Evolutionary conservation across 2,329 filamentous ascomycete species (phyloP), one percentile per base, ranked within the genome.

Genomic region (Aspergillus ochraceoroseus): DNA sequence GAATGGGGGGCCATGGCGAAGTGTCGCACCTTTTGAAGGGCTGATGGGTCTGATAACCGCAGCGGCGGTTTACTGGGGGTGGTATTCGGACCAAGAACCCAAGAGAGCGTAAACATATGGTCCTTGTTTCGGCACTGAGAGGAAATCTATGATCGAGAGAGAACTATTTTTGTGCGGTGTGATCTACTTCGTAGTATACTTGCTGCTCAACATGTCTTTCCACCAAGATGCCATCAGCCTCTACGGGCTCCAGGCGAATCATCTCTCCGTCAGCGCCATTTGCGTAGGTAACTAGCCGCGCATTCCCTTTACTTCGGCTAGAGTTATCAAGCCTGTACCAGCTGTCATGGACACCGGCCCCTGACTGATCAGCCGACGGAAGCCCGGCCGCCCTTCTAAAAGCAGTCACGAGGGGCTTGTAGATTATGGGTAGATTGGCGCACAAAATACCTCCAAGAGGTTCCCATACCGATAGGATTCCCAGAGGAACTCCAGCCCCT

Each of bases 401-500:
- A 2, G 32, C 26, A 9, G 7, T 12, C 2, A 17, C 31, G 1
- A 39, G 11, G 0, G 39, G 22, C 4, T 38, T 34, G 7, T 43
- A 39, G n/a, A 32, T 35, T 3, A 46, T n/a, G 3, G 43, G 43
- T 1, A 46, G 35, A 15, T 43, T 46, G 12, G 43, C 38, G 27
- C 43, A 46, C 28, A 46, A 32, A 2, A 46, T 46, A 0, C 34
- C 43, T 6, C 38, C 43, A 1, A 46, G 35, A 5, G 43, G 38
- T 15, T 46, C 43, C 43, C 43, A 46, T 8, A 32, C 39, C 1
- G 43, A 46, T 15, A 46, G 31, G 17, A 46, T 43, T 7, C 34
- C 26, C 0, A 46, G 31, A 11, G 38, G 20, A 19, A 43, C 43
- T 11, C 34, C 27, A 17, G 22, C 32, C 36, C 38, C 35, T 38